Evolutionary conservation across 768 basidiomycete species (phyloP), one percentile per base, ranked within the genome.

Genomic region (Rhizopogon vesiculosus): DNA sequence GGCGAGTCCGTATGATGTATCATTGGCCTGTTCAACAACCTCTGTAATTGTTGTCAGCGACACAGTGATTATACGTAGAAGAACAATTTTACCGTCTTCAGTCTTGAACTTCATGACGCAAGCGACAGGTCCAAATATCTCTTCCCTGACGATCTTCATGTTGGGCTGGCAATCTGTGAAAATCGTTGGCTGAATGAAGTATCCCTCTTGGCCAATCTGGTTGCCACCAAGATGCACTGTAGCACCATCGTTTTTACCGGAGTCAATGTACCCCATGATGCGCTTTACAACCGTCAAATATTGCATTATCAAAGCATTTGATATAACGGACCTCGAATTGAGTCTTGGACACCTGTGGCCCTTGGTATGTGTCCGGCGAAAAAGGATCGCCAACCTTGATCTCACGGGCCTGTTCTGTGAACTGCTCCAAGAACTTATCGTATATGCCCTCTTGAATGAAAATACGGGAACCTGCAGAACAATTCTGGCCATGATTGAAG

Each of bases 401-500:
- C 8, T 53, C 41, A 56, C 74, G 53, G 3, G 67, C 61, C 4
- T 73, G 65, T 29, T 60, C 71, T 7, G 73, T 71, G 62, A 83
- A 76, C 44, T 64, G 64, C 45, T 73, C 69, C 53, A 84, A 60
- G 70, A 85, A 84, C 53, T 73, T 64, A 67, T 85, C 84, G 70
- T 84, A 85, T 57, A 85, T 76, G 2, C 67, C 62, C 44, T 76
- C 76, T 56, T 85, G 82, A 25, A 86, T 78, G 56, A 77, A 83
- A 51, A 84, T 76, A 41, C 85, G 71, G n/a, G 82, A 81, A 5
- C 82, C 80, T 44, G 81, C 80, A 57, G 72, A 72, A 65, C 80
- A 82, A 53, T 69, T 70, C 64, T 82, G 80, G 13, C 81, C 78
- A 53, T 72, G 72, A 56, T 72, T 77, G 50, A 57, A 57, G 60